Base-by-base conservation (phyloP, 2,329 filamentous ascomycete species). In the Exserohilum rostratum region DNA sequence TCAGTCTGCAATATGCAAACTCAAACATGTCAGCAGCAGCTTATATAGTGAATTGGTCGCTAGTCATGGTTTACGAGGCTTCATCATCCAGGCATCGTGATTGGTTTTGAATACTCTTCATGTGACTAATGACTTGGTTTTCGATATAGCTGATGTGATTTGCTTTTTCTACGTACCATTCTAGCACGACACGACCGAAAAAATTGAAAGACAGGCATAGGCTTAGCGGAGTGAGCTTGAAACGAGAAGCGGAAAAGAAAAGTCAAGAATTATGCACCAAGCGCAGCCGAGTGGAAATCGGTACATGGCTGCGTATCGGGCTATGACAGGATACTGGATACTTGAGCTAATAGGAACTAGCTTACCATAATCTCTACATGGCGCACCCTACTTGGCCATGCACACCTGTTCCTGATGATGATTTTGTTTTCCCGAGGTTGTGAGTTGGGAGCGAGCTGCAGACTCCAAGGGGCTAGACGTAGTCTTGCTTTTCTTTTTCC, bases 151-250 rank as follows among this genome's bases (percentile, higher is more conserved):
- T 1, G 61, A 69, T 15, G 68, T 77, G 4, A 70, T 69, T 5
- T 76, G 71, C 54, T 65, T 62, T 15, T 74, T 2, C 69, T 61
- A 74, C 80, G 90, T 62, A 82, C 87, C 0, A 88, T 83, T 50
- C 82, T 0, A 82, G 82, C 3, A 70, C 68, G 27, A 69, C 65
- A 5, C 65, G 64, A 52, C 13, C 38, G 13, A 27, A 42, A 6
- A 42, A 65, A n/a, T 29, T 69, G 30, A 53, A 60, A 42, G 66
- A 66, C 50, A 70, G 69, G 22, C 62, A 52, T 54, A 55, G 38
- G n/a, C 58, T 55, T 18, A 56, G 67, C 18, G 53, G 64, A 13
- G 39, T 70, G 3, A 55, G 60, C 35, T 49, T 70, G 51, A 67
- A 40, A 1, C 59, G 62, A 1, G 62, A 65, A 22, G 66, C 68